Evolutionary conservation across 129 eudicot species (phyloP).

Genomic region (Flaveria trinervia): DNA sequence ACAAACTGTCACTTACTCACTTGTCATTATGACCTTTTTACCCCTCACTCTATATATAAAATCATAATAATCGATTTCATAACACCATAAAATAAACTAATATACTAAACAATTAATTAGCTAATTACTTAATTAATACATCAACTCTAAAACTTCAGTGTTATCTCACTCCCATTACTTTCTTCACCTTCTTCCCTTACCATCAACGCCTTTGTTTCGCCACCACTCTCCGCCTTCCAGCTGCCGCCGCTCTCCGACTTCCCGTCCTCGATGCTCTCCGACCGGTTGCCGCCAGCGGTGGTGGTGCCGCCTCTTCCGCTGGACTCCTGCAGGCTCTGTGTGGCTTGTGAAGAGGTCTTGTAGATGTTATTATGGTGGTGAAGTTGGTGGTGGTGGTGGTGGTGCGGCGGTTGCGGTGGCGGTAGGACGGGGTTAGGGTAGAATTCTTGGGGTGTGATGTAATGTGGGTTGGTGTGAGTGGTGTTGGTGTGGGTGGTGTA

Average conservation of each 20-base stretch:
- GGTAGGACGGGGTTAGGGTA: conserved; percentile 46
- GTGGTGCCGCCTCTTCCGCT: conserved; percentile 51
- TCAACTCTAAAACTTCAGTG: conserved; percentile 59
- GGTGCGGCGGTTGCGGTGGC: conserved; percentile 42
- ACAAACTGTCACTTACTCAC: conserved; percentile 47
- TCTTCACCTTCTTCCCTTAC: conserved; percentile 67
- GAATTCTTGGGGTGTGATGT: conserved; percentile 66
- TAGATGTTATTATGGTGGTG: conserved; percentile 53
- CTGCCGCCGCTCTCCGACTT: conserved; percentile 80
- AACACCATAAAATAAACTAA: conserved; percentile 8
- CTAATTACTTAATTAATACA: not conserved
- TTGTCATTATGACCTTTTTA: conserved; percentile 55
- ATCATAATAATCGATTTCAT: conserved; percentile 28
- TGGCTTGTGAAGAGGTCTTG: conserved; percentile 52
- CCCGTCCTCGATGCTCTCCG: conserved; percentile 94
- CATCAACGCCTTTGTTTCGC: conserved; percentile 51
- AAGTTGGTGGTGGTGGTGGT: conserved; percentile 48
- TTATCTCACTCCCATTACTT: conserved; percentile 70
- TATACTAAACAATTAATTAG: conserved; percentile 12
- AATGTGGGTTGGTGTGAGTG: conserved; percentile 54
- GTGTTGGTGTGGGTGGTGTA: conserved; percentile 58
- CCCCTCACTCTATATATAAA: conserved; percentile 44
- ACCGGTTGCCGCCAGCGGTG: conserved; percentile 54
- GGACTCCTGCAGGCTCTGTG: conserved; percentile 69
- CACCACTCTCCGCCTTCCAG: conserved; percentile 88